Evolutionary conservation across 208 protist species (phyloP), one percentile per base, ranked within the genome.

Genomic region (Leishmania martiniquensis): DNA sequence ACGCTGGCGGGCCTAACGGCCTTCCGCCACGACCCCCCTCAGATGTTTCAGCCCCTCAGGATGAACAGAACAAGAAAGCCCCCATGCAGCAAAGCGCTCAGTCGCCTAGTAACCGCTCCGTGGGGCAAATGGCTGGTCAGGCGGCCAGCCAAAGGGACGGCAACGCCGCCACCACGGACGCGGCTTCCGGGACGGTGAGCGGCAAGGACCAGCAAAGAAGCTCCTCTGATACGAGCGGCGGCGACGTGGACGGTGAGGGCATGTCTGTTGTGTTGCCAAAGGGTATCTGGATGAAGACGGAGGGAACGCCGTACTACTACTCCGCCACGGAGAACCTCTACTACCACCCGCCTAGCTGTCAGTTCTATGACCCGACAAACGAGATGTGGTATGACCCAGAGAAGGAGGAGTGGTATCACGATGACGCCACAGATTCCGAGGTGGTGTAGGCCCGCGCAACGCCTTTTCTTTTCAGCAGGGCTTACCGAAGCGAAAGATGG

Each of bases 351-450:
- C 89, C 93, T 90, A 95, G 91, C 80, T 91, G 89, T 72, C 93
- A 97, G 84, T 97, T 95, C 84, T 97, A 95, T 69, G 93, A 97
- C 76, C 93, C 93, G 0, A 95, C 90, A 25, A 95, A 94, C 81
- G 87, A 92, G 82, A 95, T 97, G 91, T 97, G 93, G 93, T 97
- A 95, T 70, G 93, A 95, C 77, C 90, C 93, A 10, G 90, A 93
- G 80, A 94, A 93, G 81, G 85, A 95, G 37, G 93, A 97, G 88
- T 97, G 93, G 93, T 95, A 95, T 80, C 85, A 76, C 75, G 93
- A 97, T 67, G 82, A 89, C 32, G 85, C 47, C 63, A 67, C 70
- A 2, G 83, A 85, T 47, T 80, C 67, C 10, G 80, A 84, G 59
- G 80, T 70, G 39, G 86, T 63, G 67, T 76, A 79, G 51, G 37